phyloP scores from a whole-genome alignment of 805 yeast genomes.

The Kuraishia capsulata region DNA sequence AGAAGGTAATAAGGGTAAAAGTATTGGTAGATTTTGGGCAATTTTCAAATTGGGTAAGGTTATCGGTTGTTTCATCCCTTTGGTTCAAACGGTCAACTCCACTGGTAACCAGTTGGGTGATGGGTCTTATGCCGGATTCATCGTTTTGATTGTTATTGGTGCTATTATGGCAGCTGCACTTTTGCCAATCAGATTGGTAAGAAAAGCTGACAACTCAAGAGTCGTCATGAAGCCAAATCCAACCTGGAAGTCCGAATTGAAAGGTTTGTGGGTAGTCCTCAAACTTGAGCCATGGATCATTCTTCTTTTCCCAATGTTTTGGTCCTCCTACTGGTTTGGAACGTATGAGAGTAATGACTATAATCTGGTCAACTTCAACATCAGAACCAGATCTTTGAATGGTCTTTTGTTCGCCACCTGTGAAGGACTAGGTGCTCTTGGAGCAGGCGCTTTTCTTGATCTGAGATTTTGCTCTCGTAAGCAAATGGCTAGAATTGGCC shows the following conservation, averaged over 20 bases:
- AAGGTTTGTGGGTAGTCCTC: slow-evolving; percentile 23
- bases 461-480: slow-evolving; percentile 27
- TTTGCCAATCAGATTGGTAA: slow-evolving; percentile 41
- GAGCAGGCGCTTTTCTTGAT: slow-evolving; percentile 39
- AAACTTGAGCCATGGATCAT: slow-evolving; percentile 23
- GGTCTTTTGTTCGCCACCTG: slow-evolving; percentile 46
- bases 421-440: slow-evolving; percentile 45
- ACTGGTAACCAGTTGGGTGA: slow-evolving; percentile 25
- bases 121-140: slow-evolving; percentile 46
- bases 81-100: slow-evolving; percentile 38
- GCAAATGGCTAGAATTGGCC: slow-evolving; percentile 35
- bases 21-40: slow-evolving; percentile 48
- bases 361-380: slow-evolving; percentile 44
- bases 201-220: slow-evolving; percentile 12
- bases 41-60: slow-evolving; percentile 56
- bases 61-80: slow-evolving; percentile 48
- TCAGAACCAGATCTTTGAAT: slow-evolving; percentile 51
- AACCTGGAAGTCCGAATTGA: slow-evolving; percentile 23
- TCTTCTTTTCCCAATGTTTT: slow-evolving; percentile 47
- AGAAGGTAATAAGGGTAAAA: slow-evolving; percentile 41
- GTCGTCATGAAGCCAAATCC: slow-evolving; percentile 38
- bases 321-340: slow-evolving; percentile 53
- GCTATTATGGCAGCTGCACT: slow-evolving; percentile 31
- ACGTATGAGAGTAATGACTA: slow-evolving; percentile 50
- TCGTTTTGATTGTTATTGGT: slow-evolving; percentile 42